These are phyloP conservation scores for Penicillium verhagenii DNA, from an alignment of 495 filamentous ascomycete species.

Conservation along the genomic window DNA sequence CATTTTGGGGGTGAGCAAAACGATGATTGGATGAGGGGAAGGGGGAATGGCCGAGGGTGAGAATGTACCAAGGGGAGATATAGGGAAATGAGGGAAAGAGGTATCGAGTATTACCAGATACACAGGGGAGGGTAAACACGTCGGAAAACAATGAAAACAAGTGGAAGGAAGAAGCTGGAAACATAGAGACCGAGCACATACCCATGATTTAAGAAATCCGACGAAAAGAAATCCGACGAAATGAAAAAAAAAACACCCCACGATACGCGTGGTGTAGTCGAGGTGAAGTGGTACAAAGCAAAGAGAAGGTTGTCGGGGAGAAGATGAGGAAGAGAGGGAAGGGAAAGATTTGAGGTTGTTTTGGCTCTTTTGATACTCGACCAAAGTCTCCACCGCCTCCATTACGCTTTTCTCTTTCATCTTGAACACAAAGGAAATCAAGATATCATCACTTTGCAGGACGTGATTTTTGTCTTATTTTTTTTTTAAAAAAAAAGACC, in stretches of 20 bases:
- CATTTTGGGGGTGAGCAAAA: constrained; percentile 11
- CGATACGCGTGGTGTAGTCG: constrained; percentile 8
- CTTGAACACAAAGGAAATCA: too few relatives aligned
- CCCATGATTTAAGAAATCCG: constrained; percentile 26
- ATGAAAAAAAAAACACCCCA: too few relatives aligned
- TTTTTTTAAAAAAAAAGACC: too few relatives aligned
- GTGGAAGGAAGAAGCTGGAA: neutral
- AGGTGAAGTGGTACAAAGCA: constrained; percentile 7
- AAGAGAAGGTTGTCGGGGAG: neutral
- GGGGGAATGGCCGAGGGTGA: constrained; percentile 24
- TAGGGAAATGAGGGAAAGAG: neutral
- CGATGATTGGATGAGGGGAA: constrained; percentile 23
- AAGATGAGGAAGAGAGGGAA: constrained; percentile 7
- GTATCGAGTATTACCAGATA: constrained; percentile 26
- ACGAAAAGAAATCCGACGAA: too few relatives aligned
- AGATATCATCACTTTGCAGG: too few relatives aligned
- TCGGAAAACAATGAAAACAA: neutral
- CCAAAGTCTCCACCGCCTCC: constrained; percentile 12
- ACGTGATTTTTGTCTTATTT: too few relatives aligned
- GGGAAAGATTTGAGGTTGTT: constrained; percentile 25
- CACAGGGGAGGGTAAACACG: constrained; percentile 14
- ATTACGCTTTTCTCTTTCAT: too few relatives aligned
- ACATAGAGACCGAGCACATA: constrained; percentile 13
- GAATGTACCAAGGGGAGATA: constrained; percentile 22
- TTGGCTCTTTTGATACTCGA: constrained; percentile 12